Conservation (phyloP, 2,329 filamentous ascomycete genomes). For the Penicillium griseofulvum region DNA sequence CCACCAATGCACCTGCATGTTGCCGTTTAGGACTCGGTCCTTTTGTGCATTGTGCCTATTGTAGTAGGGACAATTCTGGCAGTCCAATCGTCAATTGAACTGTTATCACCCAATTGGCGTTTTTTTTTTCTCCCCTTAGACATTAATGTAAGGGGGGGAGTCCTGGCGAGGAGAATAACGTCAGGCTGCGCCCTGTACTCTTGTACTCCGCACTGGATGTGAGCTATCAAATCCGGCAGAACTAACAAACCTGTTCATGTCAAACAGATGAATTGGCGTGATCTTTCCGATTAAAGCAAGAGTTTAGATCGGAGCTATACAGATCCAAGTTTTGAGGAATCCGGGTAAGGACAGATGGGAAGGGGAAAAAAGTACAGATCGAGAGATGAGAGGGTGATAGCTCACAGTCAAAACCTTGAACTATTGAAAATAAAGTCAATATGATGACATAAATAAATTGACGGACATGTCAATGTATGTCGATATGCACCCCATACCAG, state of each 20-base stretch:
- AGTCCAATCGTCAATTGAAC: neutral
- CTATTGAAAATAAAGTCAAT: constrained; percentile 4
- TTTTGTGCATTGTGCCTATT: neutral
- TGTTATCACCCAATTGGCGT: neutral
- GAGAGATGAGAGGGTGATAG: constrained; percentile 5
- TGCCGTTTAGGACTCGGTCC: neutral
- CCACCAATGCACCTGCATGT: neutral
- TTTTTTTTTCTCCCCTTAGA: neutral
- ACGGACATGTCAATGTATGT: neutral
- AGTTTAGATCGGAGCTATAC: neutral
- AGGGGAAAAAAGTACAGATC: neutral
- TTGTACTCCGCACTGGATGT: constrained; percentile 11
- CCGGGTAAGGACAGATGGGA: constrained; percentile 11
- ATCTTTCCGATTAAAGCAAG: neutral
- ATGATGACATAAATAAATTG: neutral
- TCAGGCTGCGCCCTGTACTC: neutral
- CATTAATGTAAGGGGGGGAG: neutral
- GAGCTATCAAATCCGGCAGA: constrained; percentile 17
- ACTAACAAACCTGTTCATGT: neutral
- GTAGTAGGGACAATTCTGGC: neutral
- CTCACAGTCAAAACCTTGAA: neutral
- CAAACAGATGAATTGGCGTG: neutral
- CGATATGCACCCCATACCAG: neutral
- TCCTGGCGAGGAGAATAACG: neutral
- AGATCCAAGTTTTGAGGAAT: constrained; percentile 8